phyloP scores from a whole-genome alignment of 352 stramenopile genomes.

The Phytophthora idaei region DNA sequence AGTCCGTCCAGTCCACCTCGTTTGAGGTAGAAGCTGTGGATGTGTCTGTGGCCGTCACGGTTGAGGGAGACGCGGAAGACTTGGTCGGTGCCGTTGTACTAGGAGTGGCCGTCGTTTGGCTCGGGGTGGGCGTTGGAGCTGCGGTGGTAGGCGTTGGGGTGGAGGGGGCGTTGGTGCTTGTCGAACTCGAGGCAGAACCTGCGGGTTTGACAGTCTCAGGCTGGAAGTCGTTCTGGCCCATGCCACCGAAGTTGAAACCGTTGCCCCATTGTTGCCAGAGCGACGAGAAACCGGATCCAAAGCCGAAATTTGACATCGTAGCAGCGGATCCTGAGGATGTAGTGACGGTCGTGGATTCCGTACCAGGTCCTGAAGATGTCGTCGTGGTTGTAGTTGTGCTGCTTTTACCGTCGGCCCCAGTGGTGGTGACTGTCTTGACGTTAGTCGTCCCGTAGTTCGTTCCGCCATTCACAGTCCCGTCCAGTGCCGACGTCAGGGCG shows the following conservation, averaged over 20 bases:
- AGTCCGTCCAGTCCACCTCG: slow-evolving; percentile 58
- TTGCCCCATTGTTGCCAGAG: slow-evolving; percentile 35
- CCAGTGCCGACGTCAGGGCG: slow-evolving; percentile 8
- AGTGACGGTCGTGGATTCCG: slow-evolving; percentile 27
- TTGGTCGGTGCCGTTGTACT: slow-evolving; percentile 17
- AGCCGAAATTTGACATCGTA: slow-evolving; percentile 18
- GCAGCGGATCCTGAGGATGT: slow-evolving; percentile 28
- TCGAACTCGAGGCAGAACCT: slow-evolving; percentile 15
- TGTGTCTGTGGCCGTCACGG: slow-evolving; percentile 24
- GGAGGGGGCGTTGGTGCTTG: slow-evolving; percentile 3
- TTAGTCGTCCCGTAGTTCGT: slow-evolving; percentile 13
- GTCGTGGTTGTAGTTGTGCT: slow-evolving; percentile 28
- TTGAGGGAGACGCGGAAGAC: slow-evolving; percentile 20
- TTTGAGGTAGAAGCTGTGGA: slow-evolving; percentile 35
- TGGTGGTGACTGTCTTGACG: slow-evolving; percentile 25
- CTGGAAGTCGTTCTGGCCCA: slow-evolving; percentile 23
- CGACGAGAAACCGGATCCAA: slow-evolving; percentile 22
- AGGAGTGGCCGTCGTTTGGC: slow-evolving; percentile 16
- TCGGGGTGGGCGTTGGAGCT: slow-evolving; percentile 5
- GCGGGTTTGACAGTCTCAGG: slow-evolving; percentile 34
- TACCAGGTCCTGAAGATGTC: slow-evolving; percentile 26
- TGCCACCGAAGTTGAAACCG: slow-evolving; percentile 30
- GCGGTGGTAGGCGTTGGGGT: slow-evolving; percentile 18
- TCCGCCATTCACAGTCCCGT: slow-evolving; percentile 5
- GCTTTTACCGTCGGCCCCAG: slow-evolving; percentile 29